These are phyloP conservation scores for Tylopilus rubrobrunneus DNA, from an alignment of 768 basidiomycete species.

Conservation along the genomic window DNA sequence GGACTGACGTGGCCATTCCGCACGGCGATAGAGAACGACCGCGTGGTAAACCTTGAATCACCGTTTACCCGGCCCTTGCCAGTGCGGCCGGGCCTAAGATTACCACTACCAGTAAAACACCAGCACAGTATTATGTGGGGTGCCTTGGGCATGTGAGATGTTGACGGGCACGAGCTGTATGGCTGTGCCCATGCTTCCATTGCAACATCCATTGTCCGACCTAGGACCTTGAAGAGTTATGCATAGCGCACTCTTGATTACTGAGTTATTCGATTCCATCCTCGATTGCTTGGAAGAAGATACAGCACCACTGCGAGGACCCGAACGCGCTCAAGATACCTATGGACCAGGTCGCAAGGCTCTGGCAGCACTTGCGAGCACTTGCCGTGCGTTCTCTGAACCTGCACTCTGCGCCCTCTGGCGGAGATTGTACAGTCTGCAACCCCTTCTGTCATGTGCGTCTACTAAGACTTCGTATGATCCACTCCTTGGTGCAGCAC, in stretches of 20 bases:
- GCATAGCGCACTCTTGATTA: conserved; percentile 1
- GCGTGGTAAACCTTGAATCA: too few species aligned
- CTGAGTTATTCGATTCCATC: conserved; percentile 2
- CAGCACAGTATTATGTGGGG: too few species aligned
- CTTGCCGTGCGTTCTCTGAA: conserved; percentile 11
- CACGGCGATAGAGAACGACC: too few species aligned
- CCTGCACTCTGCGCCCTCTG: conserved; percentile 15
- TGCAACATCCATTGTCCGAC: too few species aligned
- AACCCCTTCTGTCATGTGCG: conserved; percentile 4
- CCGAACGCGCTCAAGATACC: not conserved
- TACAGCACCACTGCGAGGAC: not conserved
- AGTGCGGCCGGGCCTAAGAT: too few species aligned
- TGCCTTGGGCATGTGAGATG: too few species aligned
- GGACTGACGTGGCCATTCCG: too few species aligned
- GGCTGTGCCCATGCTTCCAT: too few species aligned
- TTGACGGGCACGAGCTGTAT: too few species aligned
- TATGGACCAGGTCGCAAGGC: not conserved
- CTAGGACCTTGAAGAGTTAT: not conserved
- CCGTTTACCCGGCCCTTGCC: too few species aligned
- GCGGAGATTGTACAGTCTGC: conserved; percentile 6
- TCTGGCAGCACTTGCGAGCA: conserved; percentile 11
- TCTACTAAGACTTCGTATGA: not conserved
- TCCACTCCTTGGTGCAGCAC: not conserved
- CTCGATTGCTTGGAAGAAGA: conserved; percentile 1
- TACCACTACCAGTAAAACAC: too few species aligned